Percentiles rank a stretch among this genome's conserved stretches.
Conservation (phyloP, 352 stramenopile species). For the Phytopythium aichiense region DNA sequence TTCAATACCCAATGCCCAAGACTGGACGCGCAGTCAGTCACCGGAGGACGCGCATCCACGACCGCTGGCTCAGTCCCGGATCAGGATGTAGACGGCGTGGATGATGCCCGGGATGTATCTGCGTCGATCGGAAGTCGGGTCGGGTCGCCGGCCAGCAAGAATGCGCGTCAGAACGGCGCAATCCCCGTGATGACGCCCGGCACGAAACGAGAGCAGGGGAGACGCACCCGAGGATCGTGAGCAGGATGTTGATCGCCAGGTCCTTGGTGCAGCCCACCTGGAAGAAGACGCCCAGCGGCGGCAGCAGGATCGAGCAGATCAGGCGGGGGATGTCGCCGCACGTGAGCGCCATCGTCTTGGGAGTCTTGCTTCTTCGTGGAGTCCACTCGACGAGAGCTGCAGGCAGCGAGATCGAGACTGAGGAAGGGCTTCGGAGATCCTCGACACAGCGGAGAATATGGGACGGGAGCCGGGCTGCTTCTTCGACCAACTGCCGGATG, state of each 20-base stretch:
- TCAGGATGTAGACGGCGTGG: constrained; percentile 70
- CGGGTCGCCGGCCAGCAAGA: too few species aligned
- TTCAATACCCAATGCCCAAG: too few species aligned
- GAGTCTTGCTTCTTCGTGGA: not conserved
- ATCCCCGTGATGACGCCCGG: too few species aligned
- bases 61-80: constrained; percentile 69
- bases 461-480: not conserved
- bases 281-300: constrained; percentile 49
- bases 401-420: not conserved
- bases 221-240: constrained; percentile 52
- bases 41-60: too few species aligned
- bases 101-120: constrained; percentile 73
- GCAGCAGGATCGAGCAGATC: constrained; percentile 47
- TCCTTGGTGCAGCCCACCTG: constrained; percentile 55
- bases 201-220: not conserved
- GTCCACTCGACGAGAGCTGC: not conserved
- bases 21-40: too few species aligned
- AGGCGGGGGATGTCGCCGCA: constrained; percentile 46
- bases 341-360: constrained; percentile 43
- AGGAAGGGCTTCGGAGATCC: not conserved
- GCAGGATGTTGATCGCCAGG: constrained; percentile 60
- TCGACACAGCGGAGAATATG: not conserved
- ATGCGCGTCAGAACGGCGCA: too few species aligned
- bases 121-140: not conserved
- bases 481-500: not conserved